Conservation (phyloP, 2,329 filamentous ascomycete genomes). For the Hyphodiscus sp. region DNA sequence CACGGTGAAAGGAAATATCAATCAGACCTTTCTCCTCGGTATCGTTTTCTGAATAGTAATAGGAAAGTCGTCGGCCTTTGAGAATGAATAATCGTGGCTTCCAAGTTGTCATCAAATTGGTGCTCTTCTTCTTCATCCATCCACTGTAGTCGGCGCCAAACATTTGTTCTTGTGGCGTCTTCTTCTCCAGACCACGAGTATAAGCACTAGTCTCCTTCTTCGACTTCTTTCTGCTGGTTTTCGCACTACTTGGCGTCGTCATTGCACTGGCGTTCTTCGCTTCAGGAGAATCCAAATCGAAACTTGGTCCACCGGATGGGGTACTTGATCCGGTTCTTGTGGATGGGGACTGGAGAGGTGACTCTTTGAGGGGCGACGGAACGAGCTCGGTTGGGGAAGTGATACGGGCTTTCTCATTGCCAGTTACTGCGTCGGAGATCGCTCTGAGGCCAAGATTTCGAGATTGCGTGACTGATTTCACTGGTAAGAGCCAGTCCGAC, state of each 20-base stretch:
- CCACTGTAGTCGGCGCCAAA: constrained; percentile 84
- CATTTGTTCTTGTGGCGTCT: constrained; percentile 77
- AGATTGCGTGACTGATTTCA: constrained; percentile 43
- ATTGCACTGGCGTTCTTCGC: constrained; percentile 45
- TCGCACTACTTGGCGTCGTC: constrained; percentile 41
- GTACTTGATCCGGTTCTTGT: constrained; percentile 71
- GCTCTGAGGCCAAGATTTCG: constrained; percentile 67
- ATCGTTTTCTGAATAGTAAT: constrained; percentile 93
- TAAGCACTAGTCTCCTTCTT: constrained; percentile 97
- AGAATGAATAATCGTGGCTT: constrained; percentile 94
- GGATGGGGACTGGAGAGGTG: constrained; percentile 56
- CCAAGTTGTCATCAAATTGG: constrained; percentile 95
- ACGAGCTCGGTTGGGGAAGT: constrained; percentile 40
- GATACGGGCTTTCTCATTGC: constrained; percentile 46
- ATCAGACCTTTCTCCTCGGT: constrained; percentile 91
- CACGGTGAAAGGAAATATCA: constrained; percentile 94
- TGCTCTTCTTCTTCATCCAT: constrained; percentile 99
- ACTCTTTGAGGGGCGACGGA: constrained; percentile 42
- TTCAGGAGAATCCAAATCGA: constrained; percentile 73
- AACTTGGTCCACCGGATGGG: constrained; percentile 59
- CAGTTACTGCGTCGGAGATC: constrained; percentile 69
- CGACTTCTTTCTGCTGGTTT: constrained; percentile 57
- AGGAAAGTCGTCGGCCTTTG: constrained; percentile 82
- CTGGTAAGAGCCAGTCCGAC: constrained; percentile 44
- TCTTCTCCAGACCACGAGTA: constrained; percentile 75